Base-by-base conservation (phyloP, 768 basidiomycete genomes). In the Hypholoma sublateritium region DNA sequence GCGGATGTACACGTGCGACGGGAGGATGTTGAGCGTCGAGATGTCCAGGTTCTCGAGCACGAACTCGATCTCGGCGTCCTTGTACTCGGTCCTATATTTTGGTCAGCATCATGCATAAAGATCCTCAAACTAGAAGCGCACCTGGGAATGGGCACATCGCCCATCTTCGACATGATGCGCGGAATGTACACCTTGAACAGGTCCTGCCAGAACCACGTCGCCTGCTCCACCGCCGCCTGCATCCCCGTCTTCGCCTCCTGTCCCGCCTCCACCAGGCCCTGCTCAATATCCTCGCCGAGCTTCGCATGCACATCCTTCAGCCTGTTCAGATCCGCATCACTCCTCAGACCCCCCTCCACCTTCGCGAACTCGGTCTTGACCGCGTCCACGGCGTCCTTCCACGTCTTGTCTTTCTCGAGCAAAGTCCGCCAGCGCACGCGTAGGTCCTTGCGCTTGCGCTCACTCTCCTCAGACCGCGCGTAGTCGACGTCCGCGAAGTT, bases 191-290 rank as follows among this genome's bases (percentile, higher is more conserved):
- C 87, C 62, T 87, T 89, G 75, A 91, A 86, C 6, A 93, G 58
- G 58, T 95, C 93, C 67, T 87, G 81, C 87, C 86, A 89, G 72
- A 90, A 82, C 89, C 89, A 91, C 1, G 85, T 80, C 5, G 81
- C 79, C 45, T 85, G 80, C 53, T 88, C 85, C 59, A 86, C 64
- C 4, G 80, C 78, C 9, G 77, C 78, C 64, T 85, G 78, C 43
- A 85, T 42, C 8, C 55, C 55, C 0, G 74, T 72, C 61, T 60
- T 60, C 7, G 77, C 70, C 58, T 77, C 66, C 35, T 71, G 65
- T 4, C 77, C 62, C 6, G 67, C 72, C 22, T 70, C 70, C 19
- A 64, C 74, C 46, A 73, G 60, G 0, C 75, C 79, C 19, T 70
- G 60, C 64, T 82, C 79, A n/a, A 87, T 37, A 45, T 85, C 83